Percentiles rank a stretch among this genome's conserved stretches.
Evolutionary conservation across 2,329 filamentous ascomycete species (phyloP).

Genomic region (Hypoxylon sp.): DNA sequence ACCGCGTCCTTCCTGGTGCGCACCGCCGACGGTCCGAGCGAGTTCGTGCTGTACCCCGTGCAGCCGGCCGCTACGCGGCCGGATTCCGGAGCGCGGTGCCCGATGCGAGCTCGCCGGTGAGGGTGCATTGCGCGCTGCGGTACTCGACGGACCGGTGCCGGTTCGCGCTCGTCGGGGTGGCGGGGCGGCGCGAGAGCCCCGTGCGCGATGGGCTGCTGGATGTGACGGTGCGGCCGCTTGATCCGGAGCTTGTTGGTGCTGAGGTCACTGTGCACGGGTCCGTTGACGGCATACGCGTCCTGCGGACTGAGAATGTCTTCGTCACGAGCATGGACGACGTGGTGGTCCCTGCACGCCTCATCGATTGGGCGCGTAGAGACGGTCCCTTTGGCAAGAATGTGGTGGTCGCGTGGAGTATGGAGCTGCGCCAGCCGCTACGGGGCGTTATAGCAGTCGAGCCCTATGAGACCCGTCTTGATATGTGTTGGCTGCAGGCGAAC

Average conservation of each 20-base stretch:
- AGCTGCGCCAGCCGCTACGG: not conserved
- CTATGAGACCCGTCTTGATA: not conserved
- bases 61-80: not conserved
- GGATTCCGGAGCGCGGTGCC: not conserved
- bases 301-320: not conserved
- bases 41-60: not conserved
- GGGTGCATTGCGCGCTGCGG: not conserved
- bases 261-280: not conserved
- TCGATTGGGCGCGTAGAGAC: not conserved
- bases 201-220: not conserved
- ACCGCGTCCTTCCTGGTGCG: not conserved
- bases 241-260: not conserved
- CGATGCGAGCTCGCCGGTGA: not conserved
- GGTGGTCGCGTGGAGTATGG: not conserved
- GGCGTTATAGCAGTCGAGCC: not conserved
- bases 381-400: not conserved
- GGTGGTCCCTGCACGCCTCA: not conserved
- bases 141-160: not conserved
- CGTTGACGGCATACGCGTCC: not conserved
- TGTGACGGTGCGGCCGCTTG: not conserved
- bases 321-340: not conserved
- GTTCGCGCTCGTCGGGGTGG: not conserved
- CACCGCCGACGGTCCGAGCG: not conserved
- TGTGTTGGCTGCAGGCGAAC: not conserved
- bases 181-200: not conserved